Conservation (phyloP, 495 filamentous ascomycete genomes). For the Neurospora sp. region DNA sequence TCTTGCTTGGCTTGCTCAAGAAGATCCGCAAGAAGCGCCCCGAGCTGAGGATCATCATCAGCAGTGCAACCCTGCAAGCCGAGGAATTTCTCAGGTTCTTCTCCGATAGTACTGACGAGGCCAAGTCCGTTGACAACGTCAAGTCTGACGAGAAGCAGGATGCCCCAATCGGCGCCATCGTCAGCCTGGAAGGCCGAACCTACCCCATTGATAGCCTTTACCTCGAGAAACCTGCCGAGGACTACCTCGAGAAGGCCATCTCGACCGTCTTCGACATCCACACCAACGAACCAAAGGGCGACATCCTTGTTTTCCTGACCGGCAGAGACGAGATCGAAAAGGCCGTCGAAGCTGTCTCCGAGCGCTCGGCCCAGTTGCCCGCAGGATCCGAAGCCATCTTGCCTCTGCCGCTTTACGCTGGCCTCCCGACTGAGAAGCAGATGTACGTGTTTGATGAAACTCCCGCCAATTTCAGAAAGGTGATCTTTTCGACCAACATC, state of each 20-base stretch:
- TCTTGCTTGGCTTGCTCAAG: slow-evolving; percentile 88
- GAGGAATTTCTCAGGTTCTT: slow-evolving; percentile 86
- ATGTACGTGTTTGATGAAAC: slow-evolving; percentile 86
- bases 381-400: slow-evolving; percentile 59
- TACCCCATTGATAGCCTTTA: slow-evolving; percentile 89
- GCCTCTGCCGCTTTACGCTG: slow-evolving; percentile 79
- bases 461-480: slow-evolving; percentile 77
- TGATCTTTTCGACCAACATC: slow-evolving; percentile 93
- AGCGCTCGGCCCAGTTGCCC: slow-evolving; percentile 67
- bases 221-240: slow-evolving; percentile 66
- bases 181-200: slow-evolving; percentile 83
- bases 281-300: slow-evolving; percentile 73
- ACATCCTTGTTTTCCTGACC: slow-evolving; percentile 86
- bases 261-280: slow-evolving; percentile 93
- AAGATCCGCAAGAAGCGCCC: slow-evolving; percentile 77
- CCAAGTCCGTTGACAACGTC: slow-evolving; percentile 33
- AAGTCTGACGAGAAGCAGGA: slow-evolving; percentile 32
- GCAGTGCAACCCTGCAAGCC: slow-evolving; percentile 88
- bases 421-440: slow-evolving; percentile 80
- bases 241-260: slow-evolving; percentile 81
- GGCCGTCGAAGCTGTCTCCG: slow-evolving; percentile 65
- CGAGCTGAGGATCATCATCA: slow-evolving; percentile 82
- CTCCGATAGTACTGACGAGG: slow-evolving; percentile 33
- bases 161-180: slow-evolving; percentile 53
- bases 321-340: slow-evolving; percentile 90